phyloP scores from a whole-genome alignment of 768 basidiomycete genomes.

The Pleurotus tuoliensis region DNA sequence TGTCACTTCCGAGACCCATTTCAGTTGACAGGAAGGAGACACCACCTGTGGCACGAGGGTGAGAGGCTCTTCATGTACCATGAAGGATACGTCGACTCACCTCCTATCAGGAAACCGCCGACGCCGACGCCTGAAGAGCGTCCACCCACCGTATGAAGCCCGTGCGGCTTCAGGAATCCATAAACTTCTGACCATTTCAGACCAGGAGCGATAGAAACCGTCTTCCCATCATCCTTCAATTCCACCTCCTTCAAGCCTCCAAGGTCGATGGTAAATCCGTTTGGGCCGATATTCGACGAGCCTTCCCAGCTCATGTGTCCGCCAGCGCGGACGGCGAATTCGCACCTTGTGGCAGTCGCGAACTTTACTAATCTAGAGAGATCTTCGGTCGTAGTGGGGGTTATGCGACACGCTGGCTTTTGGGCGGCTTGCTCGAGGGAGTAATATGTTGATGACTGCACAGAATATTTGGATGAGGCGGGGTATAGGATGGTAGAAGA shows the following conservation, averaged over 20 bases:
- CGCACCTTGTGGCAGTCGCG: not conserved
- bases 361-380: not conserved
- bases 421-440: no score
- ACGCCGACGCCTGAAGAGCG: slow-evolving; percentile 11
- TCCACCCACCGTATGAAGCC: slow-evolving; percentile 9
- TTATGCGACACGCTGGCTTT: not conserved
- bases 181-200: slow-evolving; percentile 9
- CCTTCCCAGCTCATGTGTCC: slow-evolving; percentile 11
- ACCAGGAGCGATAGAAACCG: slow-evolving; percentile 10
- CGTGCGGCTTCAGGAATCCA: slow-evolving; percentile 1
- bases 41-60: slow-evolving; percentile 8
- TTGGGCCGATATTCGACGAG: slow-evolving; percentile 7
- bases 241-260: not conserved
- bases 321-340: slow-evolving; percentile 1
- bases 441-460: no score
- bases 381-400: not conserved
- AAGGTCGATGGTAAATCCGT: slow-evolving; percentile 10
- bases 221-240: slow-evolving; percentile 4
- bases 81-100: not conserved
- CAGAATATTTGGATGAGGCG: no score
- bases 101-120: slow-evolving; percentile 13
- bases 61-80: not conserved
- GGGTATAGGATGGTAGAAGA: no score
- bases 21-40: slow-evolving; percentile 12
- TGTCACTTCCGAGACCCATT: slow-evolving; percentile 11